Evolutionary conservation across 805 yeast species (phyloP).

Genomic region (Yarrowia sp.): DNA sequence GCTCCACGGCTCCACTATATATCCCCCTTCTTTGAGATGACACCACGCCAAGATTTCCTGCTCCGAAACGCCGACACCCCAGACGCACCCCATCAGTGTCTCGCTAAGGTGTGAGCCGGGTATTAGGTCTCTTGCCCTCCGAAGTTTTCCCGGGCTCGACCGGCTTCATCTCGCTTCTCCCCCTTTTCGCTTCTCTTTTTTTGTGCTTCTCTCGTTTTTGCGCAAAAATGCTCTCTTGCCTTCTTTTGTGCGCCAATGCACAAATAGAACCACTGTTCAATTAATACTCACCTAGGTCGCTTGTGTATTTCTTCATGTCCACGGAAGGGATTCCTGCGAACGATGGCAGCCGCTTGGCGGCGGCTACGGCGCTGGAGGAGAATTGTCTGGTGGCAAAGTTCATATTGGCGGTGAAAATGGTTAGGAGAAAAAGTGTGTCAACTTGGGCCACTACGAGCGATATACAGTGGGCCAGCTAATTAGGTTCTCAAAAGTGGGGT

Average conservation of each 20-base stretch:
- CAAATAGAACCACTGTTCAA: neutral
- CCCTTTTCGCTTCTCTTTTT: neutral
- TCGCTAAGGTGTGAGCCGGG: neutral
- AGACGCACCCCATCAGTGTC: neutral
- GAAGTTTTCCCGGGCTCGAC: neutral
- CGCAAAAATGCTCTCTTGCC: neutral
- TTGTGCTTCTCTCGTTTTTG: neutral
- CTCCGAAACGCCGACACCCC: neutral
- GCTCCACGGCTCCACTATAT: neutral
- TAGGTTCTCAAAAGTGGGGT: neutral
- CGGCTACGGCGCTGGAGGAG: neutral
- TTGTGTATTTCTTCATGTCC: conserved; percentile 35
- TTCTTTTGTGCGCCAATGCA: neutral
- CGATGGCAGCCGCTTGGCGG: conserved; percentile 35
- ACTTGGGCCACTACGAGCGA: neutral
- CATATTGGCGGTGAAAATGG: neutral
- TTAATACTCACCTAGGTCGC: conserved; percentile 30
- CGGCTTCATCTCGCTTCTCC: too few relatives aligned
- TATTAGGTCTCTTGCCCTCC: neutral
- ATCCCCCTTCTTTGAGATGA: neutral
- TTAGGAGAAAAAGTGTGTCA: neutral
- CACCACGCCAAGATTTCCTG: neutral
- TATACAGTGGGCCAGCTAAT: neutral
- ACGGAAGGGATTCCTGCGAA: conserved; percentile 37
- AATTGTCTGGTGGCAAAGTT: conserved; percentile 5